These are phyloP conservation scores for Spongiforma sp. DNA, from an alignment of 1,284 basidiomycete species.

Conservation along the genomic window DNA sequence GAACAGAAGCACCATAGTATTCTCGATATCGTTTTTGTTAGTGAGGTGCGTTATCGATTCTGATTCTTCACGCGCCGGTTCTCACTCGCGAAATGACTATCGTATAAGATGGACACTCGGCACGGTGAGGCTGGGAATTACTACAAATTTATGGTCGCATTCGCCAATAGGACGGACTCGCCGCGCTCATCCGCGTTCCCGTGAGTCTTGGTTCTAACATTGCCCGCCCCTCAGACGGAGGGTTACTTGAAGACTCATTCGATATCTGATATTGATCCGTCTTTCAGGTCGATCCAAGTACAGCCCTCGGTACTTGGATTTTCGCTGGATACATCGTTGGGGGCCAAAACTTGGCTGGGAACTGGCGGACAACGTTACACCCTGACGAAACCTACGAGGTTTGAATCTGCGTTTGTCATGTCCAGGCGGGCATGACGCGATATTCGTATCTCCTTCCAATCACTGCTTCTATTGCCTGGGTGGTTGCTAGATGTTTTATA, in stretches of 20 bases:
- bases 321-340: constrained; percentile 75
- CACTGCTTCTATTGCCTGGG: no score
- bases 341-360: constrained; percentile 67
- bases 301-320: constrained; percentile 49
- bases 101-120: constrained; percentile 54
- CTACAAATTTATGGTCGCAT: constrained; percentile 70
- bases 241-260: no score
- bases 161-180: constrained; percentile 69
- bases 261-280: background rate
- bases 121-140: constrained; percentile 66
- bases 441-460: no score
- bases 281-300: background rate
- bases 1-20: constrained; percentile 52
- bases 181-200: constrained; percentile 62
- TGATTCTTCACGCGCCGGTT: background rate
- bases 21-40: constrained; percentile 61
- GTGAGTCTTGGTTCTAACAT: no score
- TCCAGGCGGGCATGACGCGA: constrained; percentile 42
- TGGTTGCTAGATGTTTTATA: no score
- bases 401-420: constrained; percentile 66
- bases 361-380: constrained; percentile 58
- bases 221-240: no score
- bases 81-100: constrained; percentile 7
- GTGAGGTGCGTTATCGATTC: constrained; percentile 43
- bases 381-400: constrained; percentile 46